A percentile compares a stretch with the other conserved stretches of the same genome.
phyloP scores from a whole-genome alignment of 2,329 filamentous ascomycete species.

The Colletotrichum sp. region DNA sequence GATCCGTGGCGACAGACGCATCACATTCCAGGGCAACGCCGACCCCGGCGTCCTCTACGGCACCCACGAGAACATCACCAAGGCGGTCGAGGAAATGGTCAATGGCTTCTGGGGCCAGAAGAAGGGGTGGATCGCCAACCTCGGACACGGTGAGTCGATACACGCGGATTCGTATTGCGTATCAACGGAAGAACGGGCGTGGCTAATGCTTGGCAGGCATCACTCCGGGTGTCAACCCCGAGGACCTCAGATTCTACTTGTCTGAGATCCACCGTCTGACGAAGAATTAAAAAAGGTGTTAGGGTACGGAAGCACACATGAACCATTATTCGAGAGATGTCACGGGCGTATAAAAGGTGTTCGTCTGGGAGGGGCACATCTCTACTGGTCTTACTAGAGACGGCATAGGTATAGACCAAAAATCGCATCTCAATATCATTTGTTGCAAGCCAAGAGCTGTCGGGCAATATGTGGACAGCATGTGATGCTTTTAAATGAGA shows the following conservation, averaged over 20 bases:
- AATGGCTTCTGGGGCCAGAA: constrained; percentile 84
- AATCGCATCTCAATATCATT: background rate
- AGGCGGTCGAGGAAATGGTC: constrained; percentile 85
- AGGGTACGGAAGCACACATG: background rate
- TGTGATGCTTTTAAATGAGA: background rate
- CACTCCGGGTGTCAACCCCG: constrained; percentile 92
- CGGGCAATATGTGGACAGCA: background rate
- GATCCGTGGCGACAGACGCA: constrained; percentile 74
- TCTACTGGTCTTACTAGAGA: background rate
- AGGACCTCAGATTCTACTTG: constrained; percentile 92
- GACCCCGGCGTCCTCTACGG: constrained; percentile 95
- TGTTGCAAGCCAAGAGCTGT: background rate
- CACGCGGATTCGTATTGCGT: background rate
- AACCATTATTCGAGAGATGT: background rate
- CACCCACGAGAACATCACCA: constrained; percentile 78
- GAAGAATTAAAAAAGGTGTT: constrained; percentile 36
- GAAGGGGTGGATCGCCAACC: constrained; percentile 95
- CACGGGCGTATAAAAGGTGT: background rate
- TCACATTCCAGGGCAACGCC: constrained; percentile 92
- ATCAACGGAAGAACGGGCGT: background rate
- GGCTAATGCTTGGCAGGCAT: constrained; percentile 64
- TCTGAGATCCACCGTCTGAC: constrained; percentile 83
- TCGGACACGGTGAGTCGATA: constrained; percentile 82
- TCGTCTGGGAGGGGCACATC: background rate
- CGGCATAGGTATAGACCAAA: background rate